phyloP scores from a whole-genome alignment of 495 filamentous ascomycete genomes.

The Trichodelitschia bisporula region DNA sequence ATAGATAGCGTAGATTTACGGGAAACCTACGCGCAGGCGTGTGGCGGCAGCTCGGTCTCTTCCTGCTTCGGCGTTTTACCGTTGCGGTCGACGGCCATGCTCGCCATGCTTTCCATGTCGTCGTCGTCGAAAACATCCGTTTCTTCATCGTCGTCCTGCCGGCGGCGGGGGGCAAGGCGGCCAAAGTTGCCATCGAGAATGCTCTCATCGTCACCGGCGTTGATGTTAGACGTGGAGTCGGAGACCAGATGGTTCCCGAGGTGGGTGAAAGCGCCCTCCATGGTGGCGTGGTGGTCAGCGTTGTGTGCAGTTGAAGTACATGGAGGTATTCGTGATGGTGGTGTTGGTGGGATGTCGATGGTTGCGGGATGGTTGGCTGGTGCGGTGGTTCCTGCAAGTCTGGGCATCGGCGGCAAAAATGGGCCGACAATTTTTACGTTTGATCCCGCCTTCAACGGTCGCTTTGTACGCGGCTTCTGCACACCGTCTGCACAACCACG shows the following conservation, averaged over 20 bases:
- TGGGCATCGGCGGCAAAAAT: no score
- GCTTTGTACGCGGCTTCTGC: no score
- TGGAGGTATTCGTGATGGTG: no score
- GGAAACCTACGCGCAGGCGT: conserved; percentile 79
- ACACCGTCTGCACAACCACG: no score
- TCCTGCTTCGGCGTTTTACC: conserved; percentile 37
- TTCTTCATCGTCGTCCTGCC: conserved; percentile 62
- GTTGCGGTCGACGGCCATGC: conserved; percentile 52
- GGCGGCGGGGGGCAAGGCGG: conserved; percentile 35
- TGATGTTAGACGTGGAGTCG: conserved; percentile 47
- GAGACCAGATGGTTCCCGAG: conserved; percentile 61
- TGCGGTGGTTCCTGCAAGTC: no score
- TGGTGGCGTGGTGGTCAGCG: no score
- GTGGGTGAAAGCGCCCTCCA: conserved; percentile 73
- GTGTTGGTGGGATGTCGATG: no score
- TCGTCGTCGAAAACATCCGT: conserved; percentile 72
- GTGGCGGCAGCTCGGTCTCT: conserved; percentile 75
- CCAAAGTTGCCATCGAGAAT: conserved; percentile 42
- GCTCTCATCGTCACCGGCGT: conserved; percentile 58
- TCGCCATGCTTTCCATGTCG: conserved; percentile 78
- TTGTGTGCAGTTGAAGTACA: background rate
- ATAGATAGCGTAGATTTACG: background rate
- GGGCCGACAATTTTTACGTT: no score
- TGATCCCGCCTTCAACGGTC: no score
- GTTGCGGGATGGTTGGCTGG: no score